Evolutionary conservation across 768 basidiomycete genomes (phyloP), one percentile per base, ranked within the genome.

Genomic region (Sutorius australiensis): DNA sequence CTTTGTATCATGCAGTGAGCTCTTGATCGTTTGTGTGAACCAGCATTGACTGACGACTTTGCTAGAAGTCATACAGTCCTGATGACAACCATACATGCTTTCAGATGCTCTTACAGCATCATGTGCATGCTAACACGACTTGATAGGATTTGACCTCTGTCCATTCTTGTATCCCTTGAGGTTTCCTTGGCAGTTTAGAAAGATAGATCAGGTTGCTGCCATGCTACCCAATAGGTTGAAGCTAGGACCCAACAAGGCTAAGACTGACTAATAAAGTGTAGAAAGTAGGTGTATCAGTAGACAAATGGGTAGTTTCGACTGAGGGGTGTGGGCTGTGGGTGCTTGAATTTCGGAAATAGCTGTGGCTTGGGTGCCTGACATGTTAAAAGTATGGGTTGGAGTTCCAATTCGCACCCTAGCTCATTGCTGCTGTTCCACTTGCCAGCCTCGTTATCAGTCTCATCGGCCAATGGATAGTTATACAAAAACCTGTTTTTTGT

Each of bases 101-200:
- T 36, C 16, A n/a, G 21, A 1, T 4, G 19, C 13, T n/a, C 9
- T 5, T 2, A 24, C 19, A 13, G 12, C 1, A 32, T 33, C 19
- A 17, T 11, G 17, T 14, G 31, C 14, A 6, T 24, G 24, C 50
- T 65, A 34, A 63, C 44, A 13, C 11, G 27, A 2, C 39, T 21
- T 27, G 28, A 28, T 57, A 95, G 95, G 91, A 65, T 98, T 94
- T 65, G 97, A 99, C 66, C 70, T 98, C 31, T 84, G 97, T 34
- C 97, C 95, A 0, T 99, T 99, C 82, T 74, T 99, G 45, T 98
- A 98, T 71, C 92, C 93, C 3, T 86, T 92, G 12, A 80, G 89
- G 50, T 98, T 98, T 77, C 90, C 89, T 0, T 98, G 92, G 86
- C 97, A 99, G 67, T 99, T 97, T 73, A 86, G 77, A 71, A 94